Percentiles rank a stretch among this genome's conserved stretches.
Evolutionary conservation across 2,329 filamentous ascomycete species (phyloP).

Genomic region (Pseudocercospora ulei): DNA sequence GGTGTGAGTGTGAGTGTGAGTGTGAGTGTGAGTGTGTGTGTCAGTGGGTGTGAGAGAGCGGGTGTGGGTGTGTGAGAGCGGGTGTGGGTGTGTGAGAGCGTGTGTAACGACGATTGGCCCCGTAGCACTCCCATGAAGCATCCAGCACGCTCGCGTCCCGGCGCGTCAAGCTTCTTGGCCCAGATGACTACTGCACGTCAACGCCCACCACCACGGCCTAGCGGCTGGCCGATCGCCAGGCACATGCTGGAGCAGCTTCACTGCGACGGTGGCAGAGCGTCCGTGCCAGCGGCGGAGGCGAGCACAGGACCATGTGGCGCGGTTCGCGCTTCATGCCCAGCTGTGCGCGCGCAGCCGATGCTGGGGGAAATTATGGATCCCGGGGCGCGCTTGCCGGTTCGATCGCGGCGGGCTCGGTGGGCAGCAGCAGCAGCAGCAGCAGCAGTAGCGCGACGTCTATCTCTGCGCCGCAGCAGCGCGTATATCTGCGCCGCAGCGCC

Average conservation of each 20-base stretch:
- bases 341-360: conserved; percentile 26
- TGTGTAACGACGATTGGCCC: conserved; percentile 23
- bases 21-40: too few relatives aligned
- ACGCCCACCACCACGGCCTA: conserved; percentile 21
- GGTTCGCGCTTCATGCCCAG: conserved; percentile 26
- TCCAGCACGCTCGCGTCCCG: conserved; percentile 21
- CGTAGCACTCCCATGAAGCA: conserved; percentile 5
- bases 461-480: conserved; percentile 17
- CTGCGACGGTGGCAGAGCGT: conserved; percentile 15
- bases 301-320: conserved; percentile 30
- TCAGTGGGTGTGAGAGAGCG: too few relatives aligned
- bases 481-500: conserved; percentile 19
- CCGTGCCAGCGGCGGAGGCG: conserved; percentile 23
- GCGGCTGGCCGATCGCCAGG: conserved; percentile 23
- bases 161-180: conserved; percentile 21
- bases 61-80: too few relatives aligned
- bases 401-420: conserved; percentile 23
- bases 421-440: conserved; percentile 14
- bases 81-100: too few relatives aligned
- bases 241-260: conserved; percentile 15
- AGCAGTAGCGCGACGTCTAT: conserved; percentile 21
- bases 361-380: conserved; percentile 28
- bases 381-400: conserved; percentile 22
- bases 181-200: conserved; percentile 29
- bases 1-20: too few relatives aligned